Conservation (phyloP, 2,329 filamentous ascomycete genomes). For the Verticillium isaacii region DNA sequence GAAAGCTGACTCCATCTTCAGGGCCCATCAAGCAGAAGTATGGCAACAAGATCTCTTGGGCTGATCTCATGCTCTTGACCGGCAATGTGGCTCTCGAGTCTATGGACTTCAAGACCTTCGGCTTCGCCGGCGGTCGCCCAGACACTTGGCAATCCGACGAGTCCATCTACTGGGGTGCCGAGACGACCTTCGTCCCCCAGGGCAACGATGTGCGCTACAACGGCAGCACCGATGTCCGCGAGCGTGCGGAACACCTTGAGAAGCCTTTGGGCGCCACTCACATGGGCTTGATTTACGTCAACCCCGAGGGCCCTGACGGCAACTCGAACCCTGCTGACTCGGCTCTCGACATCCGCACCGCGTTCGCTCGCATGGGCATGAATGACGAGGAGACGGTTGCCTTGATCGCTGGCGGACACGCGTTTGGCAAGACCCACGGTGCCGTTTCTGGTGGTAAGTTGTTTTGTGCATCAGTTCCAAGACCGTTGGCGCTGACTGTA, state of each 20-base stretch:
- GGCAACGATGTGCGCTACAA: slow-evolving; percentile 69
- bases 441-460: slow-evolving; percentile 42
- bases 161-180: slow-evolving; percentile 72
- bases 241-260: slow-evolving; percentile 54
- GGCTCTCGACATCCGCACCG: slow-evolving; percentile 67
- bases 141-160: slow-evolving; percentile 75
- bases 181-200: slow-evolving; percentile 59
- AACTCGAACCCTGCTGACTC: slow-evolving; percentile 66
- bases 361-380: slow-evolving; percentile 78
- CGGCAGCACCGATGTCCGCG: slow-evolving; percentile 42
- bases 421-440: slow-evolving; percentile 77
- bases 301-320: slow-evolving; percentile 73
- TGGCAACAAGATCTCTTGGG: slow-evolving; percentile 77
- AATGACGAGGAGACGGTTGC: slow-evolving; percentile 78
- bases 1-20: not conserved
- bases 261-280: slow-evolving; percentile 63
- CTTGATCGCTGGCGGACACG: slow-evolving; percentile 72
- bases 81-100: slow-evolving; percentile 74
- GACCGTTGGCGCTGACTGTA: slow-evolving; percentile 6
- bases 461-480: not conserved
- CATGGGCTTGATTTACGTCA: slow-evolving; percentile 79
- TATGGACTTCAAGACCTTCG: slow-evolving; percentile 70
- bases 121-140: slow-evolving; percentile 66
- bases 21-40: slow-evolving; percentile 78
- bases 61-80: slow-evolving; percentile 65